These are phyloP conservation scores for Melaleuca quinquenervia DNA, from an alignment of 345 rosid genomes.

Conservation along the genomic window DNA sequence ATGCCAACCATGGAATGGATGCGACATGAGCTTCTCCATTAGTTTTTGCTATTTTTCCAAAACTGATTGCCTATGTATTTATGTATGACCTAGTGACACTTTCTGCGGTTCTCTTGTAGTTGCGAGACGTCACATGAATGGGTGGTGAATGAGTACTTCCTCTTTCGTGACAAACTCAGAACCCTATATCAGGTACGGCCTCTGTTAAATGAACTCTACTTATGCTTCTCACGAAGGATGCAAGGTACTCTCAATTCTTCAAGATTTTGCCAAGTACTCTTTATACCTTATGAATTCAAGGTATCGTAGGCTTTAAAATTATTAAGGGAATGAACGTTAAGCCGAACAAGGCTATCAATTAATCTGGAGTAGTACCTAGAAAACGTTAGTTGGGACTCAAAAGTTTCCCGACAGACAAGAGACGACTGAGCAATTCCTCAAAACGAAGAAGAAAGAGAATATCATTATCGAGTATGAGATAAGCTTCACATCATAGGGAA, in stretches of 20 bases:
- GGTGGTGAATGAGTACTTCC: constrained; percentile 6
- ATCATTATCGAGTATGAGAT: too few relatives aligned
- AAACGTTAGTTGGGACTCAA: too few relatives aligned
- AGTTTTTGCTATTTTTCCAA: not conserved
- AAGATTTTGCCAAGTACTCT: not conserved
- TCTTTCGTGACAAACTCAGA: constrained; percentile 3
- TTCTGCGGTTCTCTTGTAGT: not conserved
- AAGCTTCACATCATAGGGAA: too few relatives aligned
- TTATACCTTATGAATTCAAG: not conserved
- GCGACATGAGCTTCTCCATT: not conserved
- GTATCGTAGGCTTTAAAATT: not conserved
- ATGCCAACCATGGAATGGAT: not conserved
- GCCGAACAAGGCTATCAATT: not conserved
- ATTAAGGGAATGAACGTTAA: not conserved
- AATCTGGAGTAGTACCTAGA: too few relatives aligned
- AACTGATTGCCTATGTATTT: not conserved
- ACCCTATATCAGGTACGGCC: constrained; percentile 6
- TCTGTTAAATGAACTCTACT: not conserved
- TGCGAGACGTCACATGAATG: constrained; percentile 4
- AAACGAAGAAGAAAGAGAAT: too few relatives aligned
- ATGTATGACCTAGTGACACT: not conserved
- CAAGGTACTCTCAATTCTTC: not conserved
- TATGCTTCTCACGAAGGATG: not conserved
- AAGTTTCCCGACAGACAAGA: too few relatives aligned
- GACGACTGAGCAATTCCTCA: too few relatives aligned